Conservation (phyloP, 163 green algal species). For the Volvox carteri region DNA sequence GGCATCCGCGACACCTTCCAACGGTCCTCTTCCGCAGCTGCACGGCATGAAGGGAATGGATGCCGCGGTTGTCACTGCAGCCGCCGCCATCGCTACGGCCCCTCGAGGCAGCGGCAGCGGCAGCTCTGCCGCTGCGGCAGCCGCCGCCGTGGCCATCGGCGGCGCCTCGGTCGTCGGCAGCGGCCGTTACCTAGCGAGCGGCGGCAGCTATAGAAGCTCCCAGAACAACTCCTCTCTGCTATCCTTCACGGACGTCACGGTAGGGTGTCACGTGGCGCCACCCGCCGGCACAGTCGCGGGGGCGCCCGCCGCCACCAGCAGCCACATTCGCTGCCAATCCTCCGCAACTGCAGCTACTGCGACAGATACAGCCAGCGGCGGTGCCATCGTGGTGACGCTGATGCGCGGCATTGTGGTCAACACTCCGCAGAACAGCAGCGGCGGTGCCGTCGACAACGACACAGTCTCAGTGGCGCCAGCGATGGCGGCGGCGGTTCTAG, state of each 20-base stretch:
- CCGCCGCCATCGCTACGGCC: too few relatives aligned
- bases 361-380: neutral
- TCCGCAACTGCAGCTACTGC: too few relatives aligned
- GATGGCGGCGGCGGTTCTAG: neutral
- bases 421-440: neutral
- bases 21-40: too few relatives aligned
- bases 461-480: neutral
- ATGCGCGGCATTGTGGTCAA: neutral
- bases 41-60: too few relatives aligned
- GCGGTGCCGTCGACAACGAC: neutral
- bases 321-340: neutral
- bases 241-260: slow-evolving; percentile 39
- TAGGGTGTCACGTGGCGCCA: neutral
- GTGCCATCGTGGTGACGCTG: neutral
- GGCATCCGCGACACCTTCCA: too few relatives aligned
- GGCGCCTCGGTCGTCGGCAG: neutral
- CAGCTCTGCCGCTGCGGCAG: neutral
- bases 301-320: neutral
- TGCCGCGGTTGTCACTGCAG: too few relatives aligned
- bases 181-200: neutral
- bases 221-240: slow-evolving; percentile 39
- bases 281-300: neutral
- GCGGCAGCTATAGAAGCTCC: slow-evolving; percentile 24
- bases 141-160: neutral
- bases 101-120: neutral